phyloP scores from a whole-genome alignment of 2,329 filamentous ascomycete genomes.

The Pseudocercospora cruenta region DNA sequence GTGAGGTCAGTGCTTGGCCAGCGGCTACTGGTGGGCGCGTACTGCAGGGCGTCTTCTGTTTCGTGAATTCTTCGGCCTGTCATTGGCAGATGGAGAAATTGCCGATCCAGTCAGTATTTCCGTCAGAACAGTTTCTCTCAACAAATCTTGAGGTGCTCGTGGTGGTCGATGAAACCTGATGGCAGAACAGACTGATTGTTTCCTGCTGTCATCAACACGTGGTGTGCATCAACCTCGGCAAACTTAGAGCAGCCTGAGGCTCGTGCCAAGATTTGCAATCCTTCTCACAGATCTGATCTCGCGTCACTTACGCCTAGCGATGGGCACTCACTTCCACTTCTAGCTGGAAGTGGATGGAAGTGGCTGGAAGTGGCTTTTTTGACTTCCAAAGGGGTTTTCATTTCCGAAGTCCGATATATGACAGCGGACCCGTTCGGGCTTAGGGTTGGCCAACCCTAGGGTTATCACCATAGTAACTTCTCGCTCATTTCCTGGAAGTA shows the following conservation, averaged over 20 bases:
- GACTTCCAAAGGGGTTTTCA: no score
- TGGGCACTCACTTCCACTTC: no score
- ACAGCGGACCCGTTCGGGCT: no score
- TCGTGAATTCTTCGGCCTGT: not conserved
- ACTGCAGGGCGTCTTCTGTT: not conserved
- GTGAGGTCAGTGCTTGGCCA: conserved; percentile 3
- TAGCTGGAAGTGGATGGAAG: no score
- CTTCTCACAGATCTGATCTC: no score
- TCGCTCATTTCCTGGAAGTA: no score
- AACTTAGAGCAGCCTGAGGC: not conserved
- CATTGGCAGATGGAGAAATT: conserved; percentile 1
- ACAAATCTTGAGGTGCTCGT: not conserved
- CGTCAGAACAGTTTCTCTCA: not conserved
- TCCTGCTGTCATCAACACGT: not conserved
- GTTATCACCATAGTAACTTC: no score
- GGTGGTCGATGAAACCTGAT: not conserved
- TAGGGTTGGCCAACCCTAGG: no score
- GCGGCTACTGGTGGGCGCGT: conserved; percentile 5
- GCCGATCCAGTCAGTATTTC: not conserved
- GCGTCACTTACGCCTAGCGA: no score
- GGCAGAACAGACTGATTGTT: not conserved
- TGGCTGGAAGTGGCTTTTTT: no score
- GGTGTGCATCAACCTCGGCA: not conserved
- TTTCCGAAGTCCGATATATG: no score
- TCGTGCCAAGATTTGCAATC: not conserved